Conservation (phyloP, 2,329 filamentous ascomycete genomes). For the Apiospora sp. region DNA sequence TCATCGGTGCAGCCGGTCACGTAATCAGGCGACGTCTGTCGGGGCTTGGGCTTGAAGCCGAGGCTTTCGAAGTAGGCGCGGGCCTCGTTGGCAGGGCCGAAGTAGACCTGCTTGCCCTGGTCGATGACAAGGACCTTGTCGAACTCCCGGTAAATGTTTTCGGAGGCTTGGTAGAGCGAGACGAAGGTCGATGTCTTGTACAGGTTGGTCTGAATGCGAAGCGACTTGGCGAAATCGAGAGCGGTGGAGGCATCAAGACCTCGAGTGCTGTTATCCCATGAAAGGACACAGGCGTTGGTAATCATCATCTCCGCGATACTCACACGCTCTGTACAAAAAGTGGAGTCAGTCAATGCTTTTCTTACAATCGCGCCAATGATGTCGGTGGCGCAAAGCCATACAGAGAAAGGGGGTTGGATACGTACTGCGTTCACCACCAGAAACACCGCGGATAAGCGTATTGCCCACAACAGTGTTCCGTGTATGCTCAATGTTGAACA, state of each 20-base stretch:
- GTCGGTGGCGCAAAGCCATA: not conserved
- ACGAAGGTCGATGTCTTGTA: conserved; percentile 87
- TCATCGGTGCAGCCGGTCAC: conserved; percentile 83
- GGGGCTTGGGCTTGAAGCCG: conserved; percentile 76
- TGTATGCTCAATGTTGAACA: conserved; percentile 95
- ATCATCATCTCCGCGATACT: conserved; percentile 86
- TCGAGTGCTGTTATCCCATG: conserved; percentile 79
- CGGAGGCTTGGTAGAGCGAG: conserved; percentile 84
- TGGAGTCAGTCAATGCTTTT: not conserved
- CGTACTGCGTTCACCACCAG: conserved; percentile 73
- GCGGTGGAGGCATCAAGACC: conserved; percentile 74
- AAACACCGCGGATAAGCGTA: conserved; percentile 80
- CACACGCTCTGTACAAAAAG: conserved; percentile 63
- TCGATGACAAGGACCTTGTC: conserved; percentile 88
- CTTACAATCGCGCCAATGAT: not conserved
- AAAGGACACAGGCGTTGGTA: conserved; percentile 74
- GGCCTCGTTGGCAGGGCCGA: conserved; percentile 73
- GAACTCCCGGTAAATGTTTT: conserved; percentile 81
- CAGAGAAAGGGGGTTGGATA: not conserved
- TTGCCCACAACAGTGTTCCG: conserved; percentile 86
- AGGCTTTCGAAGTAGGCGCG: conserved; percentile 78
- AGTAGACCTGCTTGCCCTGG: conserved; percentile 77
- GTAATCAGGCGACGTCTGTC: conserved; percentile 84
- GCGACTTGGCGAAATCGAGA: conserved; percentile 71
- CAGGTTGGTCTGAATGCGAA: conserved; percentile 83